Evolutionary conservation across 257 asterid genomes (phyloP).

Genomic region (Haberlea rhodopensis): DNA sequence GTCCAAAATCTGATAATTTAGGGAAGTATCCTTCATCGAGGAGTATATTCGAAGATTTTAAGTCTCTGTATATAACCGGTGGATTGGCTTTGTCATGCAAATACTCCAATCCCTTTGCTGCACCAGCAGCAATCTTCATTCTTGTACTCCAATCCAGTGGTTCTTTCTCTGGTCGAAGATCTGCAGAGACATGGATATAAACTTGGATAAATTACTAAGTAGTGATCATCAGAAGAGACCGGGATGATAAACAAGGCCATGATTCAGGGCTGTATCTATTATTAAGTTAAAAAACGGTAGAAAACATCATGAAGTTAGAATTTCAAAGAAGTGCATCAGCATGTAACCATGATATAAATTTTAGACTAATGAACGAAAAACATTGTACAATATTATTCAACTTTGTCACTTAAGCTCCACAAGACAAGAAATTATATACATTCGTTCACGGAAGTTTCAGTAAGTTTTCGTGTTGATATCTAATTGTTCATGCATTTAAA

Average conservation of each 20-base stretch:
- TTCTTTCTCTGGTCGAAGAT: slow-evolving; percentile 64
- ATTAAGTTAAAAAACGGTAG: neutral
- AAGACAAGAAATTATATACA: neutral
- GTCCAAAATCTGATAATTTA: slow-evolving; percentile 92
- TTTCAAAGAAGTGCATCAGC: neutral
- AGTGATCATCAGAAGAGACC: neutral
- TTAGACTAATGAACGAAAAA: too few species aligned
- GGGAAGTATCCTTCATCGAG: slow-evolving; percentile 89
- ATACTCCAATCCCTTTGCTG: slow-evolving; percentile 60
- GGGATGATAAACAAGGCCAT: neutral
- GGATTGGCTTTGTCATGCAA: slow-evolving; percentile 63
- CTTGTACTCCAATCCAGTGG: slow-evolving; percentile 67
- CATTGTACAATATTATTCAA: neutral
- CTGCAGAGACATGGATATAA: slow-evolving; percentile 38
- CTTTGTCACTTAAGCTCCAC: neutral
- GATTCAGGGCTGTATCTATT: neutral
- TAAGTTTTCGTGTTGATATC: neutral
- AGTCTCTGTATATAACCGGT: slow-evolving; percentile 75
- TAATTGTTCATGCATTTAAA: neutral
- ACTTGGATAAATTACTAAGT: neutral
- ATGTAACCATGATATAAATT: too few species aligned
- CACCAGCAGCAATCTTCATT: slow-evolving; percentile 67
- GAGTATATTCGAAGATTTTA: slow-evolving; percentile 91
- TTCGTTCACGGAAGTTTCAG: too few species aligned
- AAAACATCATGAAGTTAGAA: neutral